Percentiles rank a stretch among this genome's conserved stretches.
Evolutionary conservation across 768 basidiomycete species (phyloP).

Genomic region (Mycena vitilis): DNA sequence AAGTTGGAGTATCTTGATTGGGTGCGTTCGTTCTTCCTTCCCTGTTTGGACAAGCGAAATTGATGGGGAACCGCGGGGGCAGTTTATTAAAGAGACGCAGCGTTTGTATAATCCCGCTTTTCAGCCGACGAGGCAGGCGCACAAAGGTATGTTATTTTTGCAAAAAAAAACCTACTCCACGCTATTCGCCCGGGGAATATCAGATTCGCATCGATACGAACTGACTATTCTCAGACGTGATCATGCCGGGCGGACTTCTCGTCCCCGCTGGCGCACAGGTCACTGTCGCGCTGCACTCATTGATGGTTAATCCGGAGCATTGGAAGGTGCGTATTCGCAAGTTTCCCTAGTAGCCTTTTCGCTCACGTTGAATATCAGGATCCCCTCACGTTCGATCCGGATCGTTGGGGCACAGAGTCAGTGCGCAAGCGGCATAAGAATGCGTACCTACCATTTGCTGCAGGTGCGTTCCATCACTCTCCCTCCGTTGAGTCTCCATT

Average conservation of each 20-base stretch:
- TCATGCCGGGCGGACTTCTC: conserved; percentile 29
- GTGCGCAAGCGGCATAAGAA: conserved; percentile 29
- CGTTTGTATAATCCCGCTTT: conserved; percentile 32
- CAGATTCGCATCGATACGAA: no score
- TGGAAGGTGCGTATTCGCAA: conserved; percentile 17
- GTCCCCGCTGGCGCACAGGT: conserved; percentile 30
- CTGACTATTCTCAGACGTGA: no score
- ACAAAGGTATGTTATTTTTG: no score
- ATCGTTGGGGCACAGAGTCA: conserved; percentile 31
- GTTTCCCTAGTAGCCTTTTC: no score
- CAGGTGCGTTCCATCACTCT: conserved; percentile 1
- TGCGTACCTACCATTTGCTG: conserved; percentile 32
- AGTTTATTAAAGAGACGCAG: conserved; percentile 29
- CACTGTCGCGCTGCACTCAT: conserved; percentile 27
- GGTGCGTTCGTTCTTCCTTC: conserved; percentile 9
- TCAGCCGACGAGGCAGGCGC: conserved; percentile 32
- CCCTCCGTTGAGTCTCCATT: no score
- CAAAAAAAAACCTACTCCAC: no score
- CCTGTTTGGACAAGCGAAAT: neutral
- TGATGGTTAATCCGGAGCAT: conserved; percentile 33
- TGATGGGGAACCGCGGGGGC: neutral
- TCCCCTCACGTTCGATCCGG: conserved; percentile 32
- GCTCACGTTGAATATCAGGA: no score
- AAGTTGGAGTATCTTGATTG: conserved; percentile 35
- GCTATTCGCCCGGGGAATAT: no score